A percentile compares a stretch with the other conserved stretches of the same genome.
These are phyloP conservation scores for Venturia asperata DNA, from an alignment of 2,329 filamentous ascomycete genomes.

Conservation along the genomic window DNA sequence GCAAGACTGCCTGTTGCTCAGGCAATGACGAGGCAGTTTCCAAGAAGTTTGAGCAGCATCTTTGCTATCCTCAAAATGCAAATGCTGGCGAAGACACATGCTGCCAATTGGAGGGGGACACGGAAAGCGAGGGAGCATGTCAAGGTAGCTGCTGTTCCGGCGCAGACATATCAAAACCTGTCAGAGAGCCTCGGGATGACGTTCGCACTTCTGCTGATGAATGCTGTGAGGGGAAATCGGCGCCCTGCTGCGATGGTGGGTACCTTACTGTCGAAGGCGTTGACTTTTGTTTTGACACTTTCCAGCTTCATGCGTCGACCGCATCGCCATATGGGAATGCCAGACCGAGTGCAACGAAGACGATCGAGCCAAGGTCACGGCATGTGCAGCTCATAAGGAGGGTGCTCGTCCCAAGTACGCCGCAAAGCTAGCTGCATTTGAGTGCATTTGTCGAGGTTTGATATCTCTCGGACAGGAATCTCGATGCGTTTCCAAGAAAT, in stretches of 20 bases:
- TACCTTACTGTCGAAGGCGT: neutral
- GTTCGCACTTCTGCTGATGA: neutral
- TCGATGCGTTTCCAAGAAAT: neutral
- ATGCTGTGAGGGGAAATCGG: neutral
- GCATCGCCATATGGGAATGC: neutral
- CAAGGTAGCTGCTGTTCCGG: neutral
- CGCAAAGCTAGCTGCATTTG: neutral
- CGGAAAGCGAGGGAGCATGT: neutral
- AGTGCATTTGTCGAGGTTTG: neutral
- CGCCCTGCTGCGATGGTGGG: conserved; percentile 3
- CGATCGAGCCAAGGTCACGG: neutral
- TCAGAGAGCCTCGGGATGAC: neutral
- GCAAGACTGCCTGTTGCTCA: neutral
- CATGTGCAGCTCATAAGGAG: neutral
- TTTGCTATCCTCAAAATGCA: neutral
- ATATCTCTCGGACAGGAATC: neutral
- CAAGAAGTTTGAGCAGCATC: neutral
- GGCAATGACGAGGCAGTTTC: neutral
- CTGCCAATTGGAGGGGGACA: neutral
- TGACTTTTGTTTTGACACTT: neutral
- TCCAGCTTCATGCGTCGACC: neutral
- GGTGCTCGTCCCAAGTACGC: neutral
- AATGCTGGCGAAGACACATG: neutral
- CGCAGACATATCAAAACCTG: neutral
- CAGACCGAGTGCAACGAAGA: neutral